Evolutionary conservation across 2,329 filamentous ascomycete genomes (phyloP).

Genomic region (Cordyceps javanica): DNA sequence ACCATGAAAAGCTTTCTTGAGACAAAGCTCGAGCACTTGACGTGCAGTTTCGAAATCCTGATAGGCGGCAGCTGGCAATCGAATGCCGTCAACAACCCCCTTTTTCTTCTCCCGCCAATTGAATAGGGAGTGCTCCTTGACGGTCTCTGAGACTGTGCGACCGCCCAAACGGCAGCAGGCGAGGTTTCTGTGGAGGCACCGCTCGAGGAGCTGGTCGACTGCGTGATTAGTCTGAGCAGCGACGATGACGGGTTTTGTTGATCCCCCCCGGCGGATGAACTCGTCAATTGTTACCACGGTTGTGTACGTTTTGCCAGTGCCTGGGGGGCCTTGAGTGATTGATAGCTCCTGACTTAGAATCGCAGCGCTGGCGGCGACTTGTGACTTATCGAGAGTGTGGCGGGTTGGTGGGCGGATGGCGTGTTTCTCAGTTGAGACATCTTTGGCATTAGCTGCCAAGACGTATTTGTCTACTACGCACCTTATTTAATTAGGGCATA

Average conservation of each 20-base stretch:
- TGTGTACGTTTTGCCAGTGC: slow-evolving; percentile 71
- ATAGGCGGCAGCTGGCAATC: background rate
- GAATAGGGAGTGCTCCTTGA: slow-evolving; percentile 61
- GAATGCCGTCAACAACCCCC: background rate
- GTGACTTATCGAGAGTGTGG: slow-evolving; percentile 58
- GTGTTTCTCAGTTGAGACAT: slow-evolving; percentile 19
- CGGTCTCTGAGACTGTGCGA: slow-evolving; percentile 58
- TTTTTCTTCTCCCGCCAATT: slow-evolving; percentile 41
- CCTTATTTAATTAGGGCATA: background rate
- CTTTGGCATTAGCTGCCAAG: background rate
- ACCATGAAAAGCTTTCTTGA: background rate
- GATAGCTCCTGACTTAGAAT: slow-evolving; percentile 68
- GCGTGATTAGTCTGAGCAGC: slow-evolving; percentile 89
- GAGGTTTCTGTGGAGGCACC: slow-evolving; percentile 40
- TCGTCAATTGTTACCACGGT: slow-evolving; percentile 61
- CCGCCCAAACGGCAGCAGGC: slow-evolving; percentile 54
- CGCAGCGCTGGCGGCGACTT: slow-evolving; percentile 59
- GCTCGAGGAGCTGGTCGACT: slow-evolving; percentile 70
- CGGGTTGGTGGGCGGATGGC: slow-evolving; percentile 15
- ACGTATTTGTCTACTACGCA: background rate
- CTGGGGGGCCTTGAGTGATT: slow-evolving; percentile 77
- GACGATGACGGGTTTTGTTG: slow-evolving; percentile 65
- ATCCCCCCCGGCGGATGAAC: slow-evolving; percentile 15
- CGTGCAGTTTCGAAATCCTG: background rate
- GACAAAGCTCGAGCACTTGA: background rate